A percentile compares a stretch with the other conserved stretches of the same genome.
These are phyloP conservation scores for Cruciata laevipes DNA, from an alignment of 257 asterid genomes.

Conservation along the genomic window DNA sequence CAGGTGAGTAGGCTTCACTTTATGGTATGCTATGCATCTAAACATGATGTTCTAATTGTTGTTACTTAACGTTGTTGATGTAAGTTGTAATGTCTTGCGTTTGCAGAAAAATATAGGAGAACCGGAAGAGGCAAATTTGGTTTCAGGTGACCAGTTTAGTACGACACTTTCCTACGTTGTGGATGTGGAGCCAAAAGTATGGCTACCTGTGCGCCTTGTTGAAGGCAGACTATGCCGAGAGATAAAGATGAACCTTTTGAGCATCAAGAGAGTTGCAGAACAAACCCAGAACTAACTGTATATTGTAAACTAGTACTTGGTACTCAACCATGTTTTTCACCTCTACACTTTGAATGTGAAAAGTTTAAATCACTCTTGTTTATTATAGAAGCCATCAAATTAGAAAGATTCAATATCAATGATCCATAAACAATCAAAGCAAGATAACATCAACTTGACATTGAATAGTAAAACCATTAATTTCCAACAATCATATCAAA, in stretches of 20 bases:
- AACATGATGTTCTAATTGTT: not conserved
- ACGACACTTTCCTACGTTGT: conserved; percentile 57
- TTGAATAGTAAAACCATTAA: not conserved
- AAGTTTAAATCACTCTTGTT: too few relatives aligned
- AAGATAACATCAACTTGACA: not conserved
- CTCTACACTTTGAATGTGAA: too few relatives aligned
- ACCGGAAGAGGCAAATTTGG: conserved; percentile 23
- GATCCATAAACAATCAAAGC: too few relatives aligned
- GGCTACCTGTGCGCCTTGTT: conserved; percentile 76
- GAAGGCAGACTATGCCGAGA: conserved; percentile 73
- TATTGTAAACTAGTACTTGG: too few relatives aligned
- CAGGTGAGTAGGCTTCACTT: conserved; percentile 47
- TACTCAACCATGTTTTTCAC: too few relatives aligned
- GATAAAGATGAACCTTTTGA: conserved; percentile 51
- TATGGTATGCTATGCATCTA: not conserved
- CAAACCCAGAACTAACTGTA: conserved; percentile 22
- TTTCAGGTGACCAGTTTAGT: conserved; percentile 29
- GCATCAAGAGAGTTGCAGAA: conserved; percentile 60
- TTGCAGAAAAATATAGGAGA: conserved; percentile 29
- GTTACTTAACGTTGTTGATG: not conserved
- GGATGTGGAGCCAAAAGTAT: conserved; percentile 67
- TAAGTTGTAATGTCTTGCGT: not conserved
- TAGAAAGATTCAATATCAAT: too few relatives aligned
- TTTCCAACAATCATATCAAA: not conserved
- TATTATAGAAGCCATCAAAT: too few relatives aligned